Evolutionary conservation across 345 rosid species (phyloP), one percentile per base, ranked within the genome.

Genomic region (Trapa incisa): DNA sequence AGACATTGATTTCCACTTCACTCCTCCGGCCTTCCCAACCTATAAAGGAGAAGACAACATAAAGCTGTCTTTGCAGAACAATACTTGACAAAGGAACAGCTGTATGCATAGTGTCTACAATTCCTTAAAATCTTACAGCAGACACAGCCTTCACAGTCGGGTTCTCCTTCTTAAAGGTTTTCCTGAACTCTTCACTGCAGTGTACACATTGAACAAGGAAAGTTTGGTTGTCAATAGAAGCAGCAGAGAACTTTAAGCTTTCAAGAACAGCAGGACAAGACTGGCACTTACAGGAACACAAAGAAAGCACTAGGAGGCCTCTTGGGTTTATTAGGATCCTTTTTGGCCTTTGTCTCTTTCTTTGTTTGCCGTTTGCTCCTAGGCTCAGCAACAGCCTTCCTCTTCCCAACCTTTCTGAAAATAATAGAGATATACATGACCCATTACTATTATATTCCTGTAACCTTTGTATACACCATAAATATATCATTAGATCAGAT

Each of bases 1-100:
- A 15, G 89, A 79, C 89, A 89, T 58, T 47, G 93, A 85, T 75
- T 87, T 85, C 93, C 93, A 87, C 74, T 79, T 87, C 75, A 70
- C 82, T 57, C 96, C 96, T 68, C 85, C 96, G 29, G 93, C 96
- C 81, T 87, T 87, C 67, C 92, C 96, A 76, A 89, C 96, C 96
- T 87, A 68, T 2, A 65, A 11, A 17, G 42, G 37, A 35, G 8
- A 42, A 43, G 52, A 33, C 13, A 22, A 65, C 3, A 6, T 11
- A 65, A 64, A 9, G 15, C 5, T 58, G 10, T 29, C 37, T 58
- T 32, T 58, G 13, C 67, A 64, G 13, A 39, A 16, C 33, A 41
- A 12, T 8, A 64, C 17, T 16, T 33, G 17, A 48, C 22, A 15
- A 15, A 38, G 2, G 32, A 61, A 37, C 17, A 61, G 33, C 29